These are phyloP conservation scores for Nemania abortiva DNA, from an alignment of 2,329 filamentous ascomycete genomes.

Conservation along the genomic window DNA sequence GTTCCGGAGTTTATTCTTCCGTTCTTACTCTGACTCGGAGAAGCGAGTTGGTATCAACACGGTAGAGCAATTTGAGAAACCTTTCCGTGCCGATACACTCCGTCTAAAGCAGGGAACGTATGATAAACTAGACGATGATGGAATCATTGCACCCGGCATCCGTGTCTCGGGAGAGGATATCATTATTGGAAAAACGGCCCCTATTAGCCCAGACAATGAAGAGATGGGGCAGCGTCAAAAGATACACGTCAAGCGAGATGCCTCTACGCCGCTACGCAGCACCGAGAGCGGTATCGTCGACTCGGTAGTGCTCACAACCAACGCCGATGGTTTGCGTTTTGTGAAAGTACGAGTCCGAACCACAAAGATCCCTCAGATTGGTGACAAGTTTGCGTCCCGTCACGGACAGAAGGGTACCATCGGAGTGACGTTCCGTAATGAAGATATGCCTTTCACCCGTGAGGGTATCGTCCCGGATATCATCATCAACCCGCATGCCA, in stretches of 20 bases:
- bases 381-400: slow-evolving; percentile 98
- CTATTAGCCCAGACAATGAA: slow-evolving; percentile 90
- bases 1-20: slow-evolving; percentile 98
- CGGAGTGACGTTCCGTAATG: slow-evolving; percentile 96
- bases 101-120: slow-evolving; percentile 95
- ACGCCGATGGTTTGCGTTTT: slow-evolving; percentile 92
- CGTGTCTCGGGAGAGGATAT: slow-evolving; percentile 98
- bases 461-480: slow-evolving; percentile 94
- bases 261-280: slow-evolving; percentile 91
- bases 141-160: slow-evolving; percentile 91
- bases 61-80: slow-evolving; percentile 95
- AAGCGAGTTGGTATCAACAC: slow-evolving; percentile 95
- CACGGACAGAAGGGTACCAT: slow-evolving; percentile 99
- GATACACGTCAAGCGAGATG: slow-evolving; percentile 91
- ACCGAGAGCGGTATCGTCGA: slow-evolving; percentile 98
- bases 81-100: slow-evolving; percentile 86
- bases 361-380: slow-evolving; percentile 98
- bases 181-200: slow-evolving; percentile 98
- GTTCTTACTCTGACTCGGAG: slow-evolving; percentile 96
- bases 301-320: slow-evolving; percentile 92
- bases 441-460: slow-evolving; percentile 97
- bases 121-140: slow-evolving; percentile 97
- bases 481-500: slow-evolving; percentile 99
- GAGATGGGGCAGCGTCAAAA: slow-evolving; percentile 93
- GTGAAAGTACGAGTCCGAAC: slow-evolving; percentile 98